phyloP scores from a whole-genome alignment of 177 flowering plant species.

The Telopea speciosissima region DNA sequence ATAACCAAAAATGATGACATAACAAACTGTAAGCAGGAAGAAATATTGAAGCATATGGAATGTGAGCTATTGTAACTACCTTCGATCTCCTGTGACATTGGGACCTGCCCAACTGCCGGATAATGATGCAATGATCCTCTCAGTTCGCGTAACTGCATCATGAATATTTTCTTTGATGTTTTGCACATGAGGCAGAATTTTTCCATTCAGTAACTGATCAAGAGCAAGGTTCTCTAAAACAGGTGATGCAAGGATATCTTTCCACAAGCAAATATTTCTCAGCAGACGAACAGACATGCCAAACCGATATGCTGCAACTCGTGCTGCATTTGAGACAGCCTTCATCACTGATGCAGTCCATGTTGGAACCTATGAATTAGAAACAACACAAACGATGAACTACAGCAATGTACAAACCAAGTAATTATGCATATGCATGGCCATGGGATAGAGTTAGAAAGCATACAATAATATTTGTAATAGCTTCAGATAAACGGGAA shows the following conservation, averaged over 20 bases:
- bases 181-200: constrained; percentile 78
- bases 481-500: constrained; percentile 67
- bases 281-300: constrained; percentile 79
- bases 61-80: constrained; percentile 32
- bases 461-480: constrained; percentile 52
- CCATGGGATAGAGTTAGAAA: neutral
- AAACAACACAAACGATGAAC: neutral
- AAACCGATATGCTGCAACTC: constrained; percentile 82
- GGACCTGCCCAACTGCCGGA: constrained; percentile 81
- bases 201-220: constrained; percentile 67
- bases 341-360: constrained; percentile 67
- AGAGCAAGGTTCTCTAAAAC: constrained; percentile 80
- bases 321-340: constrained; percentile 79
- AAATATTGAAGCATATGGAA: neutral
- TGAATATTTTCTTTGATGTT: constrained; percentile 62
- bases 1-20: neutral
- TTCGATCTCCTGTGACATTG: constrained; percentile 40
- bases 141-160: constrained; percentile 85
- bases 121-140: constrained; percentile 70
- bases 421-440: neutral
- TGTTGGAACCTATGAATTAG: constrained; percentile 59
- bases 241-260: constrained; percentile 60
- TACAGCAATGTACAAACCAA: neutral
- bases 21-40: neutral
- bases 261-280: constrained; percentile 89